These are phyloP conservation scores for Dunaliella salina DNA, from an alignment of 163 green algal genomes.

Conservation along the genomic window DNA sequence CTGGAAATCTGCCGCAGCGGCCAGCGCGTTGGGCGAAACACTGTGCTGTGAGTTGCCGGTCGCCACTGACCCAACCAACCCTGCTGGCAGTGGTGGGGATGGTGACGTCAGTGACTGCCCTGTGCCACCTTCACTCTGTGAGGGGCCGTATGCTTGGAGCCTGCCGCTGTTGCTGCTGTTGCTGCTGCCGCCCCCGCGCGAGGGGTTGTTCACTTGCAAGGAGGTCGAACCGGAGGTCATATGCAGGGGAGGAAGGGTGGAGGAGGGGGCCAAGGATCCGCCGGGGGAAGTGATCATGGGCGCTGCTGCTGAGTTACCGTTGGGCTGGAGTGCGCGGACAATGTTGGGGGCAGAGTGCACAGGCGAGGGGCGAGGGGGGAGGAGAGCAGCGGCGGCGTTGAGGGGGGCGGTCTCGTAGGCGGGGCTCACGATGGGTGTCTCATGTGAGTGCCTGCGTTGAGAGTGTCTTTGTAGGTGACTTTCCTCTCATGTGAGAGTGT, in stretches of 20 bases:
- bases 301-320: too few relatives aligned
- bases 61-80: too few relatives aligned
- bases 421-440: not conserved
- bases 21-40: too few relatives aligned
- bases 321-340: not conserved
- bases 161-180: not conserved
- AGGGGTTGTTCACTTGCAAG: not conserved
- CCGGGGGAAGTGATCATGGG: too few relatives aligned
- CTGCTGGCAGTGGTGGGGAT: too few relatives aligned
- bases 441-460: not conserved
- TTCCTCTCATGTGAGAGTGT: too few relatives aligned
- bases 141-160: not conserved
- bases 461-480: not conserved
- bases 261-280: not conserved
- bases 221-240: not conserved
- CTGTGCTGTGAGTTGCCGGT: too few relatives aligned
- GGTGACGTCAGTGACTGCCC: too few relatives aligned
- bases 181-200: not conserved
- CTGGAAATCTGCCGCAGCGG: not conserved
- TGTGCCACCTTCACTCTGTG: not conserved
- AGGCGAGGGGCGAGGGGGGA: not conserved
- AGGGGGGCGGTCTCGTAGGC: not conserved
- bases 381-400: not conserved
- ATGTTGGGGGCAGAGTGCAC: not conserved
- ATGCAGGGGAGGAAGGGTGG: not conserved